A percentile compares a stretch with the other conserved stretches of the same genome.
These are phyloP conservation scores for Chaetomium tenue DNA, from an alignment of 495 filamentous ascomycete genomes.

Conservation along the genomic window DNA sequence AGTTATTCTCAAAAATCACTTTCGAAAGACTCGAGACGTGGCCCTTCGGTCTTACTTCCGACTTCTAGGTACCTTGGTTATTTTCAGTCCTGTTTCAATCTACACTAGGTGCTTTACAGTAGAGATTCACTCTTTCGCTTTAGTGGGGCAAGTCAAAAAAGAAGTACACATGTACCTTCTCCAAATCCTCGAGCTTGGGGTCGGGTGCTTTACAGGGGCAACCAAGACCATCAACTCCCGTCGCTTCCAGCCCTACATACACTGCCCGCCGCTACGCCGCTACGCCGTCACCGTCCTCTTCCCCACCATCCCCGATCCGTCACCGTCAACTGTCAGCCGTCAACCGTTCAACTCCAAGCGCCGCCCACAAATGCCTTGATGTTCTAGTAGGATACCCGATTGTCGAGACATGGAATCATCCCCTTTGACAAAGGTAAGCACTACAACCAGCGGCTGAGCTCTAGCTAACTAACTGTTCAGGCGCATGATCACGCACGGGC, in stretches of 20 bases:
- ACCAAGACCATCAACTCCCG: conserved; percentile 4
- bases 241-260: conserved; percentile 8
- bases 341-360: not conserved
- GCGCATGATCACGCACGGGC: conserved; percentile 88
- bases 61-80: too few species aligned
- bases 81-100: too few species aligned
- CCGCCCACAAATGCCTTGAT: not conserved
- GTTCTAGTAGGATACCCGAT: conserved; percentile 4
- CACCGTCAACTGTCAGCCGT: not conserved
- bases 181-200: too few species aligned
- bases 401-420: conserved; percentile 43
- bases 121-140: too few species aligned
- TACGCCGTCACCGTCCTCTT: not conserved
- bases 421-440: conserved; percentile 44
- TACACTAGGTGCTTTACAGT: too few species aligned
- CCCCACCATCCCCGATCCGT: conserved; percentile 9
- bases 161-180: too few species aligned
- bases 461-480: conserved; percentile 40
- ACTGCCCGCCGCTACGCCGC: too few species aligned
- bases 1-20: too few species aligned
- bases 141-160: too few species aligned
- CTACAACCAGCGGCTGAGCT: conserved; percentile 18
- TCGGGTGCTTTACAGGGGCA: not conserved
- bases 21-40: too few species aligned
- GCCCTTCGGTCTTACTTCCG: too few species aligned